Percentiles rank a stretch among this genome's conserved stretches.
phyloP scores from a whole-genome alignment of 495 filamentous ascomycete species.

The Penicillium lividum region DNA sequence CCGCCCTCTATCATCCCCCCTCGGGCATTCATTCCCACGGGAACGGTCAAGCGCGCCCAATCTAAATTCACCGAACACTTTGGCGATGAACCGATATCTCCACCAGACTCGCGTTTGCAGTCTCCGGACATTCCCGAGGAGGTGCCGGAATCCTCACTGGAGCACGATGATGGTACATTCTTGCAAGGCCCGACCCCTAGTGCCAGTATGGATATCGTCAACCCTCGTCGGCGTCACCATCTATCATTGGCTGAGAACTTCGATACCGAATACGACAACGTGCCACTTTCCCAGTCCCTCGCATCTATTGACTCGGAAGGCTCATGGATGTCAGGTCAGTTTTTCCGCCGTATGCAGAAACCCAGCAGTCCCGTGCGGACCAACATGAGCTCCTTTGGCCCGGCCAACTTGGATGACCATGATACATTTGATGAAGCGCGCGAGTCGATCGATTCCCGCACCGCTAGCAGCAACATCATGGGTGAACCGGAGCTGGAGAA shows the following conservation, averaged over 20 bases:
- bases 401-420: slow-evolving; percentile 12
- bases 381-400: slow-evolving; percentile 46
- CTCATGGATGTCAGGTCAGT: slow-evolving; percentile 84
- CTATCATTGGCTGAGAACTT: slow-evolving; percentile 41
- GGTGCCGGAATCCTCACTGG: slow-evolving; percentile 26
- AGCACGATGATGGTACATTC: slow-evolving; percentile 25
- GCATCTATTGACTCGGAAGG: slow-evolving; percentile 89
- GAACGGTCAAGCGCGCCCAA: slow-evolving; percentile 70
- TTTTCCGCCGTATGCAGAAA: slow-evolving; percentile 52
- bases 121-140: slow-evolving; percentile 54
- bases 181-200: slow-evolving; percentile 27
- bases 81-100: slow-evolving; percentile 78
- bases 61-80: slow-evolving; percentile 94
- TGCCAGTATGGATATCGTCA: slow-evolving; percentile 32
- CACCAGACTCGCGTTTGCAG: slow-evolving; percentile 76
- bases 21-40: slow-evolving; percentile 48
- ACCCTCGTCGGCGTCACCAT: slow-evolving; percentile 30
- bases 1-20: slow-evolving; percentile 35
- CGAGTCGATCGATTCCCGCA: slow-evolving; percentile 25
- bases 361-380: slow-evolving; percentile 44
- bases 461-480: slow-evolving; percentile 43
- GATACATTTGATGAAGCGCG: slow-evolving; percentile 33
- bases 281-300: slow-evolving; percentile 67
- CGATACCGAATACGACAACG: slow-evolving; percentile 36
- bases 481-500: slow-evolving; percentile 34